Conservation (phyloP, 2,329 filamentous ascomycete species). For the Trichoderma gracile region DNA sequence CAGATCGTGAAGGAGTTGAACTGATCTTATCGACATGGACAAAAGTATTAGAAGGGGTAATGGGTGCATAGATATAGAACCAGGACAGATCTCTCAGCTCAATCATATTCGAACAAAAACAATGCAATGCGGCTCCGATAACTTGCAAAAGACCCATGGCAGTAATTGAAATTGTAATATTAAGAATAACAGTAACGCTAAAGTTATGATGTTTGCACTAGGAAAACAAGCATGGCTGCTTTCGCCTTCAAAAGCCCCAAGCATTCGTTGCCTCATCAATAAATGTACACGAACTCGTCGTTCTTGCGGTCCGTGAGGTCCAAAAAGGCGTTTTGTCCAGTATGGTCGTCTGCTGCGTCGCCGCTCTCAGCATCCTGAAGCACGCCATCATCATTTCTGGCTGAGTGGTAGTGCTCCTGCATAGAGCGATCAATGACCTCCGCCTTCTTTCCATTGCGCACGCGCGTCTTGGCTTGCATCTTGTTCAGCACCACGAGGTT, state of each 20-base stretch:
- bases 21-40: not conserved
- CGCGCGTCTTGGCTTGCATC: conserved; percentile 54
- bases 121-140: too few species aligned
- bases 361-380: conserved; percentile 14
- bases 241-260: not conserved
- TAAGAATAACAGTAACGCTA: not conserved
- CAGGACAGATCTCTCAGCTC: not conserved
- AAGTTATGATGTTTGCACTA: not conserved
- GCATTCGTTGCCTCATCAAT: conserved; percentile 38
- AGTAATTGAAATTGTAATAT: not conserved
- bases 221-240: not conserved
- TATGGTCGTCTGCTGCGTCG: conserved; percentile 19
- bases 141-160: not conserved
- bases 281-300: conserved; percentile 67
- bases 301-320: conserved; percentile 67
- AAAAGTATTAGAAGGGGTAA: not conserved
- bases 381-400: conserved; percentile 24
- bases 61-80: not conserved
- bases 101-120: not conserved
- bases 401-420: conserved; percentile 49
- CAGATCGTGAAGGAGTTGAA: not conserved
- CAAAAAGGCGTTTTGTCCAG: conserved; percentile 54
- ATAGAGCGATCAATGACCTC: conserved; percentile 62
- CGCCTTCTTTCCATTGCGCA: conserved; percentile 61
- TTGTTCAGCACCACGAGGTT: conserved; percentile 60